A percentile compares a stretch with the other conserved stretches of the same genome.
Conservation (phyloP, 2,329 filamentous ascomycete genomes). For the Pseudocercospora ulei region DNA sequence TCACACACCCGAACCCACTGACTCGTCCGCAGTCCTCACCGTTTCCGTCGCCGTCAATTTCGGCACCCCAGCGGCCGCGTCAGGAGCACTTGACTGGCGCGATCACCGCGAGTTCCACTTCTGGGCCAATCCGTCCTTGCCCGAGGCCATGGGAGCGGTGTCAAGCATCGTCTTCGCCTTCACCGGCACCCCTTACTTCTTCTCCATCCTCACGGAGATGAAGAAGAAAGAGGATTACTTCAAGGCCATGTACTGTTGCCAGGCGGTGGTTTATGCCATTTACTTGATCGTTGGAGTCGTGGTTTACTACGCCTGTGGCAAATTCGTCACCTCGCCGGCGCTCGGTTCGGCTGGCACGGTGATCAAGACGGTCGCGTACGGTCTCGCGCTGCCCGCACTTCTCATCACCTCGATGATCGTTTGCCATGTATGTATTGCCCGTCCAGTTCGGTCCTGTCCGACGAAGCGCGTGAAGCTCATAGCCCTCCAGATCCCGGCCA, state of each 20-base stretch:
- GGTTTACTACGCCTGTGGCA: constrained; percentile 43
- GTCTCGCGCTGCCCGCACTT: constrained; percentile 28
- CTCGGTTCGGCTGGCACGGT: constrained; percentile 40
- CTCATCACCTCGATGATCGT: constrained; percentile 20
- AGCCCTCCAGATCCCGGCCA: constrained; percentile 18
- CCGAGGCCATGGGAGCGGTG: constrained; percentile 17
- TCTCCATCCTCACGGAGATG: constrained; percentile 38
- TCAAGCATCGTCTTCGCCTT: constrained; percentile 15
- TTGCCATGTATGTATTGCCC: constrained; percentile 19
- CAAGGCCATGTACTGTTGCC: constrained; percentile 30
- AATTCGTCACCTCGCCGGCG: constrained; percentile 42
- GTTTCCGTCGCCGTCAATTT: constrained; percentile 33
- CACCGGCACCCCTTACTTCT: constrained; percentile 26
- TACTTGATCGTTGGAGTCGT: constrained; percentile 37
- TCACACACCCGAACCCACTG: constrained; percentile 16
- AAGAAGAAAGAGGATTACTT: constrained; percentile 32
- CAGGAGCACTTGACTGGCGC: constrained; percentile 25
- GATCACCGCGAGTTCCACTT: constrained; percentile 27
- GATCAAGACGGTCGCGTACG: constrained; percentile 42
- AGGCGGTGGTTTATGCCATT: constrained; percentile 20
- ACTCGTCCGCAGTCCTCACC: constrained; percentile 23
- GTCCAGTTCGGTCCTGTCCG: background rate
- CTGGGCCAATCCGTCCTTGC: background rate
- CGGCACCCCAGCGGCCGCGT: constrained; percentile 32
- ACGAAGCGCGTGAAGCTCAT: no score